These are phyloP conservation scores for Colletotrichum godetiae DNA, from an alignment of 2,329 filamentous ascomycete genomes.

Conservation along the genomic window DNA sequence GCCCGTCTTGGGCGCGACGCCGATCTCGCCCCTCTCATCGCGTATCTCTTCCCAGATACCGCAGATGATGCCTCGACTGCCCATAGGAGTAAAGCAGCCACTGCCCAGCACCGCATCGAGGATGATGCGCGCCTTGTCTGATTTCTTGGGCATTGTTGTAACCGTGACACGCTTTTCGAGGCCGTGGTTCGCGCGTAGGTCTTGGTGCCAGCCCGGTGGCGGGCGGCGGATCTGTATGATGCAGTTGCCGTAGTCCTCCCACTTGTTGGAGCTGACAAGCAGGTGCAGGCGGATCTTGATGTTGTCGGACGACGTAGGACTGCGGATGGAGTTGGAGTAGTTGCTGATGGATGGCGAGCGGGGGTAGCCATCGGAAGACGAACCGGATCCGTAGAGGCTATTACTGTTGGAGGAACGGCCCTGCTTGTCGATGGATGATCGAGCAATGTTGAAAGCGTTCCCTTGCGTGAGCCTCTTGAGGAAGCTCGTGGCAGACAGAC, in stretches of 20 bases:
- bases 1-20: constrained; percentile 62
- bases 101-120: constrained; percentile 88
- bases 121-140: constrained; percentile 69
- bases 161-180: constrained; percentile 89
- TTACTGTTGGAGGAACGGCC: constrained; percentile 61
- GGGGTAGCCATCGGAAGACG: constrained; percentile 60
- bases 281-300: constrained; percentile 89
- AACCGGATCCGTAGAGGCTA: constrained; percentile 72
- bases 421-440: constrained; percentile 76
- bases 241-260: constrained; percentile 92
- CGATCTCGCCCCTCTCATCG: constrained; percentile 68
- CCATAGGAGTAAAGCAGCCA: constrained; percentile 85
- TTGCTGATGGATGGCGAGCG: constrained; percentile 69
- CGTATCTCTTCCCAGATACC: constrained; percentile 86
- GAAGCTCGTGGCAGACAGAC: constrained; percentile 78
- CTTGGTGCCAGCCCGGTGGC: constrained; percentile 69
- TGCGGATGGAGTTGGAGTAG: constrained; percentile 60
- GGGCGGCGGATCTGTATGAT: constrained; percentile 84
- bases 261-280: constrained; percentile 80
- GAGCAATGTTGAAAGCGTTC: constrained; percentile 82
- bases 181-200: constrained; percentile 69
- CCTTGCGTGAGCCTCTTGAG: constrained; percentile 80
- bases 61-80: constrained; percentile 86
- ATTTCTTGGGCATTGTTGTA: constrained; percentile 74
- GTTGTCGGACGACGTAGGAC: constrained; percentile 77